These are phyloP conservation scores for Bromus sterilis DNA, from an alignment of 176 grass and related monocot species.

Conservation along the genomic window DNA sequence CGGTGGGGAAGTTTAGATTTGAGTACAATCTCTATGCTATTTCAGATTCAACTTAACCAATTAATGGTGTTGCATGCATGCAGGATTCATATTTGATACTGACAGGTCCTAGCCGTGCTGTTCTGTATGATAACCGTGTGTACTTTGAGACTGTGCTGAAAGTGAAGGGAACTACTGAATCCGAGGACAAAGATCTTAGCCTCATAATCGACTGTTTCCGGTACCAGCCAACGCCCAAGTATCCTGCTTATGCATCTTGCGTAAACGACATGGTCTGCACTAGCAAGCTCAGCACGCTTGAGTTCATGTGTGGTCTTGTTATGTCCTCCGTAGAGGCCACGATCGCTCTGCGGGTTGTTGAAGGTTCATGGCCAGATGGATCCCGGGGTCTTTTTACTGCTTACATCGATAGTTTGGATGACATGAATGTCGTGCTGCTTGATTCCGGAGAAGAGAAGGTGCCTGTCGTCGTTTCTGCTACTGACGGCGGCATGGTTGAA, in stretches of 20 bases:
- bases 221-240: background rate
- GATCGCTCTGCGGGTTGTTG: background rate
- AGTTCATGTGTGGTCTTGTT: background rate
- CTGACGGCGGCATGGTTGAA: background rate
- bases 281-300: background rate
- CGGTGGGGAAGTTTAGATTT: background rate
- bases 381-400: background rate
- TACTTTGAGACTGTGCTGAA: background rate
- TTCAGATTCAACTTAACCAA: background rate
- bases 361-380: background rate
- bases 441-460: background rate
- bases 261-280: background rate
- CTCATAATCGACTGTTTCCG: too few relatives aligned
- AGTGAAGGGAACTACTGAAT: background rate
- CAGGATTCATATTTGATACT: background rate
- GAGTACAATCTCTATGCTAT: background rate
- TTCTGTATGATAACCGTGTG: background rate
- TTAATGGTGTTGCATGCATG: background rate
- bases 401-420: background rate
- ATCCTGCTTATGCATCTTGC: too few relatives aligned
- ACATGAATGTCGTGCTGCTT: background rate
- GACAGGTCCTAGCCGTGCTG: background rate
- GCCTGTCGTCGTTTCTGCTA: background rate
- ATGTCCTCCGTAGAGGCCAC: background rate
- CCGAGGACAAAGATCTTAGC: background rate